Base-by-base conservation (phyloP, 495 filamentous ascomycete genomes). In the Bombardia bombarda region DNA sequence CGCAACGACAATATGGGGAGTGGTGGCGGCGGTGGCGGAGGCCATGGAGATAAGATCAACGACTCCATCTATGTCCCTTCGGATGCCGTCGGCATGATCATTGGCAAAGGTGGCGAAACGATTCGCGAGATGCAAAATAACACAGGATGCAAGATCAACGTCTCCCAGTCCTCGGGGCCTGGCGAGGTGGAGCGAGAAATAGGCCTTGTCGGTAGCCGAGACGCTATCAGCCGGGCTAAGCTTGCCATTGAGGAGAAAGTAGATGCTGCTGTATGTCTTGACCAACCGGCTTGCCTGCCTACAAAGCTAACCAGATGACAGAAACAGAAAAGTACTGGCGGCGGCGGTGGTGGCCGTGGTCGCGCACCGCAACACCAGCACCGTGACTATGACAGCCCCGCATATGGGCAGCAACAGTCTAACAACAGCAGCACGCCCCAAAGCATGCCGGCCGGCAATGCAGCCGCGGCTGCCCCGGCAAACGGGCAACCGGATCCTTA, bases 11-110 rank as follows among this genome's bases (percentile, higher is more conserved):
- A 48, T 31, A 57, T 61, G 56, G 65, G 63, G 5, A 56, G 60
- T 16, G 62, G 57, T 9, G 62, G 61, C 8, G 55, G 48, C 25
- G 62, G 60, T 28, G 68, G 64, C 40, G 63, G 56, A 1, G 67
- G 59, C 38, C 70, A 65, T 0, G 61, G 51, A 22, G 80, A 84
- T 44, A 84, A 83, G 62, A 67, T 86, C 49, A 87, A 81, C 48
- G 86, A 90, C 53, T 80, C 74, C 13, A 87, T 92, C 46, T 78
- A 71, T 24, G 86, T 92, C 0, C 86, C 86, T 2, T 87, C 83
- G 13, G 86, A 92, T 53, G 82, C 86, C 7, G 86, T 92, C 17
- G 86, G 86, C 39, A 92, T 92, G 86, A 90, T 90, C 45, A 90
- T 90, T 43, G 86, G 86, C 49, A 88, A 88, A 66, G 83, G 85